Conservation (phyloP, 2,329 filamentous ascomycete genomes). For the Lomentospora prolificans region DNA sequence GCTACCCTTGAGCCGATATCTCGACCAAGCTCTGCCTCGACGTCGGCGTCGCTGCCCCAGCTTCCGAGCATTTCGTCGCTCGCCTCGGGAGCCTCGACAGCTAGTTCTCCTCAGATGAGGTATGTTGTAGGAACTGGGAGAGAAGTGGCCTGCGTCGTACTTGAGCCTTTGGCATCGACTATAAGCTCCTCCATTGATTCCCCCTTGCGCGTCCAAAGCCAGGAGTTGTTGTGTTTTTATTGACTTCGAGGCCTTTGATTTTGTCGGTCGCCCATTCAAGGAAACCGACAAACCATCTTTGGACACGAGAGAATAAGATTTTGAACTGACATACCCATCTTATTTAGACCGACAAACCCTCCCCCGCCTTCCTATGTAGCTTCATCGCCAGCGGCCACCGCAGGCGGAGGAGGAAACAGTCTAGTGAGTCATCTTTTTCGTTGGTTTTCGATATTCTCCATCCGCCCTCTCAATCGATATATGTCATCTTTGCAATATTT, state of each 20-base stretch:
- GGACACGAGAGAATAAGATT: too few species aligned
- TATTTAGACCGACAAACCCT: background rate
- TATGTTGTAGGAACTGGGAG: conserved; percentile 19
- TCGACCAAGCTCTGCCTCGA: conserved; percentile 38
- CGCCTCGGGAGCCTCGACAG: conserved; percentile 28
- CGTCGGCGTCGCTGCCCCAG: conserved; percentile 33
- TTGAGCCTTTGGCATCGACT: too few species aligned
- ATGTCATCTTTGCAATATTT: background rate
- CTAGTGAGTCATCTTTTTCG: conserved; percentile 16
- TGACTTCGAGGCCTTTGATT: too few species aligned
- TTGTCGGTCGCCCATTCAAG: too few species aligned
- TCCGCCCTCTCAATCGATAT: too few species aligned
- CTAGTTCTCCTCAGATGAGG: conserved; percentile 35
- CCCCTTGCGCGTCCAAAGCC: too few species aligned
- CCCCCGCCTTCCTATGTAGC: conserved; percentile 17
- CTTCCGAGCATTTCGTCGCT: conserved; percentile 36
- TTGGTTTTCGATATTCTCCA: too few species aligned
- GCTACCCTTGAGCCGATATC: conserved; percentile 37
- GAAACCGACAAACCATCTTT: too few species aligned
- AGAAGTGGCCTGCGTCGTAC: background rate
- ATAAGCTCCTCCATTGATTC: too few species aligned
- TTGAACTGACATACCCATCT: background rate
- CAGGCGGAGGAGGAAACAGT: conserved; percentile 17
- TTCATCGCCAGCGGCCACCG: conserved; percentile 22
- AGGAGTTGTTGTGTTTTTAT: too few species aligned